Conservation (phyloP, 1,139 yeast genomes). For the Geotrichum aggregatum region DNA sequence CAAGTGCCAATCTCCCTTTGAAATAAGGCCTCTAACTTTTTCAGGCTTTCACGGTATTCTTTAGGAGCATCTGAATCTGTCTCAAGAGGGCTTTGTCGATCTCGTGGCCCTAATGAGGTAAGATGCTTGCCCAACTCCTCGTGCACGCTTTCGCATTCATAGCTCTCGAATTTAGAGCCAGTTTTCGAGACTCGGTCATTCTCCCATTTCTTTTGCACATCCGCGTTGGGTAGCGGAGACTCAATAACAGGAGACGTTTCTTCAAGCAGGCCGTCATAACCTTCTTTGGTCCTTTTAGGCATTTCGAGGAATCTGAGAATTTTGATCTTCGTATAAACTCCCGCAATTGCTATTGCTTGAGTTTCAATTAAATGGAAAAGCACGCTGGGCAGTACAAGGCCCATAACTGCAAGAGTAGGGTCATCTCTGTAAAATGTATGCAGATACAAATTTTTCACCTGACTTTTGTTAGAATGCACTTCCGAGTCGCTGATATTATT, state of each 20-base stretch:
- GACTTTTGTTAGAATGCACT: neutral
- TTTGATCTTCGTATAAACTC: neutral
- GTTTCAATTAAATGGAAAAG: slow-evolving; percentile 4
- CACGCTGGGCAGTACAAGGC: neutral
- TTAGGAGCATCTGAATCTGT: neutral
- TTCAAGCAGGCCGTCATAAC: neutral
- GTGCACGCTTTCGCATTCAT: neutral
- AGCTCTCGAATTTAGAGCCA: neutral
- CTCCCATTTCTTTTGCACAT: slow-evolving; percentile 1
- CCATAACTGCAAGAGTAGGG: neutral
- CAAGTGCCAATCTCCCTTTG: neutral
- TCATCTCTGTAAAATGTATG: slow-evolving; percentile 1
- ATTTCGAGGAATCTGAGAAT: neutral
- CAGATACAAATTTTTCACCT: neutral
- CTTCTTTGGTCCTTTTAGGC: neutral
- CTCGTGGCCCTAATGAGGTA: neutral
- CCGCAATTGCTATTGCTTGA: slow-evolving; percentile 4
- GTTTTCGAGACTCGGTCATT: neutral
- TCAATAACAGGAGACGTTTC: neutral
- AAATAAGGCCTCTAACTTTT: neutral
- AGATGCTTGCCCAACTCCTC: neutral
- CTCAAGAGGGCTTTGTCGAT: neutral
- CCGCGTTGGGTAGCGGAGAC: neutral
- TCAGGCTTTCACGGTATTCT: neutral
- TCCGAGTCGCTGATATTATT: neutral